Evolutionary conservation across 805 yeast species (phyloP).

Genomic region (Hanseniaspora clermontiae): DNA sequence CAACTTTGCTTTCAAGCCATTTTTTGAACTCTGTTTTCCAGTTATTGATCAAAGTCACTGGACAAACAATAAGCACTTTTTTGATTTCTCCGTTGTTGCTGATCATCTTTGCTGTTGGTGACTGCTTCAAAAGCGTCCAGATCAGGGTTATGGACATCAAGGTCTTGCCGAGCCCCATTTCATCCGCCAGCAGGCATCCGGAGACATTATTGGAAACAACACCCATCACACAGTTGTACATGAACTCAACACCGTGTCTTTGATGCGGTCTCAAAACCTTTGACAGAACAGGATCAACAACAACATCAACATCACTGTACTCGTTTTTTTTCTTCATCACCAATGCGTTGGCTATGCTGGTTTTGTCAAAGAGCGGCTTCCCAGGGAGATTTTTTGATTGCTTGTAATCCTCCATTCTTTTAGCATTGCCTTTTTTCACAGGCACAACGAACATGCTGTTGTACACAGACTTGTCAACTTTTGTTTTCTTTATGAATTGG

Average conservation of each 20-base stretch:
- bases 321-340: constrained; percentile 31
- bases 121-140: constrained; percentile 69
- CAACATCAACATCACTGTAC: constrained; percentile 32
- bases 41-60: constrained; percentile 75
- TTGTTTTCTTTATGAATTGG: not conserved
- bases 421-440: not conserved
- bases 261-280: constrained; percentile 69
- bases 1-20: constrained; percentile 67
- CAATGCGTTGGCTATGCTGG: constrained; percentile 28
- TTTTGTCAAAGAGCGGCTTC: constrained; percentile 28
- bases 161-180: constrained; percentile 93
- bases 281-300: constrained; percentile 48
- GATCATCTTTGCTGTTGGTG: constrained; percentile 33
- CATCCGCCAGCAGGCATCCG: constrained; percentile 88
- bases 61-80: constrained; percentile 73
- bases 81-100: constrained; percentile 29
- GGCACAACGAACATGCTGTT: not conserved
- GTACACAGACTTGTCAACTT: not conserved
- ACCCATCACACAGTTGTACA: constrained; percentile 77
- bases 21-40: constrained; percentile 83
- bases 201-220: constrained; percentile 31
- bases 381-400: not conserved
- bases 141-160: constrained; percentile 70
- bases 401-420: not conserved
- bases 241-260: constrained; percentile 64